These are phyloP conservation scores for Nitzschia sp. DNA, from an alignment of 108 stramenopile genomes.

Conservation along the genomic window DNA sequence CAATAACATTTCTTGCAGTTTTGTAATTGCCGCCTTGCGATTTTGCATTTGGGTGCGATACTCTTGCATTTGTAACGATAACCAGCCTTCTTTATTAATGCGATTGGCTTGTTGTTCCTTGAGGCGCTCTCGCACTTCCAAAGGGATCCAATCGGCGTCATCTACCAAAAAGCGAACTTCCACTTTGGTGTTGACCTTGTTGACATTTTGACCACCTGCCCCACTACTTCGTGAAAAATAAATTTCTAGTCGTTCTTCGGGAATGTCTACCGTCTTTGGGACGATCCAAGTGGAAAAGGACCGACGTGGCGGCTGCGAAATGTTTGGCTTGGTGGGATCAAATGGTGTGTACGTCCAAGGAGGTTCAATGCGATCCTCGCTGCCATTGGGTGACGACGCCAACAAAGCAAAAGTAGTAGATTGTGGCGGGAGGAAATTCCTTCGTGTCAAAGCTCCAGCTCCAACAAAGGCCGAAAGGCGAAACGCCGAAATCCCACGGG, in stretches of 20 bases:
- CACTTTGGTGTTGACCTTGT: constrained; percentile 79
- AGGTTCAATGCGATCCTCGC: constrained; percentile 20
- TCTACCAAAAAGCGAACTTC: constrained; percentile 84
- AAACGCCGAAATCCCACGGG: no score
- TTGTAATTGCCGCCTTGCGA: constrained; percentile 74
- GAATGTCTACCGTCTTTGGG: constrained; percentile 63
- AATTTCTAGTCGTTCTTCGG: constrained; percentile 59
- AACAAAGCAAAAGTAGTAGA: not conserved
- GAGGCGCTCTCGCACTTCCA: constrained; percentile 79
- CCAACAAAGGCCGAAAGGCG: no score
- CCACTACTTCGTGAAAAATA: constrained; percentile 64
- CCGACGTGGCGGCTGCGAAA: constrained; percentile 17
- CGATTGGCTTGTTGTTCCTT: constrained; percentile 71
- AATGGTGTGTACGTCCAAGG: constrained; percentile 58
- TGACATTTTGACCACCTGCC: constrained; percentile 81
- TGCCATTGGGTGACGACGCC: not conserved
- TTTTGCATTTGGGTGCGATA: constrained; percentile 88
- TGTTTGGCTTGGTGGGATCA: constrained; percentile 22
- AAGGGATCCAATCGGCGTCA: constrained; percentile 76
- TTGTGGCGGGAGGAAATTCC: no score
- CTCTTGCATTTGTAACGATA: constrained; percentile 76
- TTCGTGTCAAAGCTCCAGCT: no score
- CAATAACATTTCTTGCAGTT: constrained; percentile 68
- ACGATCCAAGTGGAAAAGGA: constrained; percentile 63
- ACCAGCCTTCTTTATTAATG: constrained; percentile 83